Evolutionary conservation across 768 basidiomycete genomes (phyloP).

Genomic region (Kwoniella sp.): DNA sequence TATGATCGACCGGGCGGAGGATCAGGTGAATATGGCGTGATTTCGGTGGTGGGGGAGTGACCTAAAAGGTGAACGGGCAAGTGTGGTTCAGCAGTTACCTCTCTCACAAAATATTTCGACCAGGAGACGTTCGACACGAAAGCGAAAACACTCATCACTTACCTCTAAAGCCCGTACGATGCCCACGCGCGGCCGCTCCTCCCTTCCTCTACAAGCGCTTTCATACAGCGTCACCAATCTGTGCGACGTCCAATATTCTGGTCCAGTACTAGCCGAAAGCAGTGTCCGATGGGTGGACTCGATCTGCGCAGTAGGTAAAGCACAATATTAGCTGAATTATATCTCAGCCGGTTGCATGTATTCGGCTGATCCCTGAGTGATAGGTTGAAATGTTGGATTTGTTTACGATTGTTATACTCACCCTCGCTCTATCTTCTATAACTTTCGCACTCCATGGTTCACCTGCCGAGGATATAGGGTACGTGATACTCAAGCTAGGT

Average conservation of each 20-base stretch:
- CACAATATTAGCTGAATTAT: constrained; percentile 13
- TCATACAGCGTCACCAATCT: constrained; percentile 83
- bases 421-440: constrained; percentile 78
- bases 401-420: constrained; percentile 24
- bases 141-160: constrained; percentile 8
- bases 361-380: no score
- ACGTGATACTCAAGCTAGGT: constrained; percentile 79
- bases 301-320: constrained; percentile 25
- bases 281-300: constrained; percentile 39
- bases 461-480: constrained; percentile 81
- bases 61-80: no score
- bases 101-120: no score
- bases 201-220: constrained; percentile 52
- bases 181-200: constrained; percentile 52
- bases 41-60: constrained; percentile 32
- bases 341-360: no score
- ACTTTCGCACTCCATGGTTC: constrained; percentile 79
- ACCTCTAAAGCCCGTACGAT: constrained; percentile 52
- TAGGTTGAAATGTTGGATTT: not conserved
- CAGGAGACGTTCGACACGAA: constrained; percentile 4
- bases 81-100: no score
- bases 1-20: constrained; percentile 23
- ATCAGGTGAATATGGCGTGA: constrained; percentile 33
- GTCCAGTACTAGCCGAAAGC: constrained; percentile 43
- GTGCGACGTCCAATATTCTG: constrained; percentile 82